phyloP scores from a whole-genome alignment of 202 grass and related monocot genomes.

The Panicum hallii region DNA sequence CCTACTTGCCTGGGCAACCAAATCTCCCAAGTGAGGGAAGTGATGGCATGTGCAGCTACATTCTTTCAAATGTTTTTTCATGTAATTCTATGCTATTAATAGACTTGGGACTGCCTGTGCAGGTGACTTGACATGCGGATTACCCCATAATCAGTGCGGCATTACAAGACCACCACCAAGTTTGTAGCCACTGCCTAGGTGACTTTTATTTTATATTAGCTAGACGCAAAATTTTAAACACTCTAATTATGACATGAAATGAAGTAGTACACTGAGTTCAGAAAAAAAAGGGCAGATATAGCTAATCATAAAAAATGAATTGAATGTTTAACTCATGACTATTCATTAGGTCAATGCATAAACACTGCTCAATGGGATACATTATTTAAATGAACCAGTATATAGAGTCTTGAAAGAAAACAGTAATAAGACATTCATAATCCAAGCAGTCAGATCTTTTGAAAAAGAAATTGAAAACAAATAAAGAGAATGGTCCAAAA shows the following conservation, averaged over 20 bases:
- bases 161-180: neutral
- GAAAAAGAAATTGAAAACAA: slow-evolving; percentile 24
- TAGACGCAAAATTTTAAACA: neutral
- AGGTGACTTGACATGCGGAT: neutral
- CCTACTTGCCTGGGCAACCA: neutral
- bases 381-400: slow-evolving; percentile 22
- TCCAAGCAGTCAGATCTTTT: neutral
- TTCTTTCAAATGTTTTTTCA: neutral
- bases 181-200: neutral
- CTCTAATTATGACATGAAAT: neutral
- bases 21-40: neutral
- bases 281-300: neutral
- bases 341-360: slow-evolving; percentile 19
- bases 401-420: slow-evolving; percentile 19
- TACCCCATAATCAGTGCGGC: neutral
- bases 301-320: neutral
- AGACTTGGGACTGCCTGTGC: neutral
- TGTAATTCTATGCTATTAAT: neutral
- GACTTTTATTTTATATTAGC: neutral
- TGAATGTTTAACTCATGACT: neutral
- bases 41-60: neutral
- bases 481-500: slow-evolving; percentile 23
- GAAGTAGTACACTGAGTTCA: neutral
- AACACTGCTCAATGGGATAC: neutral
- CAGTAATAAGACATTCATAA: slow-evolving; percentile 1